Percentiles rank a stretch among this genome's conserved stretches.
phyloP scores from a whole-genome alignment of 192 early-diverging fungal genomes.

The Dissophora globulifera region DNA sequence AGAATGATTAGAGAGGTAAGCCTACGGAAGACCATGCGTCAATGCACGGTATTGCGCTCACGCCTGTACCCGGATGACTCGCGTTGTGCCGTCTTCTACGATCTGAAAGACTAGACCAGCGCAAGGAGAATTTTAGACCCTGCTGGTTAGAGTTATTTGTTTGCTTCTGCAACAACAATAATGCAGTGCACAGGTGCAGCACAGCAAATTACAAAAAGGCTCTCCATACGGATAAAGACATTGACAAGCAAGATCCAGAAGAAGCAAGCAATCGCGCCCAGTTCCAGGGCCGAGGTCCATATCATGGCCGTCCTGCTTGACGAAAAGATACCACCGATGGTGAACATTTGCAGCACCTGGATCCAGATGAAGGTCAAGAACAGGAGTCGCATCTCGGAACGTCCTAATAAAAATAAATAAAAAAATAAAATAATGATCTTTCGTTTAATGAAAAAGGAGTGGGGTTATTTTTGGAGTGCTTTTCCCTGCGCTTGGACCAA shows the following conservation, averaged over 20 bases:
- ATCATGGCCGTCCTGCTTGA: conserved; percentile 10
- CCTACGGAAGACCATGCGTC: no score
- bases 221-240: conserved; percentile 20
- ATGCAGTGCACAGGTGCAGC: no score
- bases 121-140: background rate
- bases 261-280: conserved; percentile 24
- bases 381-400: conserved; percentile 17
- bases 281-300: conserved; percentile 28
- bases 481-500: no score
- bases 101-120: conserved; percentile 36
- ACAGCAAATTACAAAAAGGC: no score
- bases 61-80: conserved; percentile 10
- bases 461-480: no score
- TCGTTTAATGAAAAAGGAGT: no score
- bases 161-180: no score
- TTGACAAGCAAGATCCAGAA: conserved; percentile 30
- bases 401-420: background rate
- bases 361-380: conserved; percentile 13
- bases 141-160: no score
- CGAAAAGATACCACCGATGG: conserved; percentile 10
- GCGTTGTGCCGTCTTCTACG: conserved; percentile 34
- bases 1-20: no score
- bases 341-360: conserved; percentile 18
- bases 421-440: background rate
- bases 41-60: no score